Evolutionary conservation across 1,284 basidiomycete genomes (phyloP), one percentile per base, ranked within the genome.

Genomic region (Leccinum griseonigrum): DNA sequence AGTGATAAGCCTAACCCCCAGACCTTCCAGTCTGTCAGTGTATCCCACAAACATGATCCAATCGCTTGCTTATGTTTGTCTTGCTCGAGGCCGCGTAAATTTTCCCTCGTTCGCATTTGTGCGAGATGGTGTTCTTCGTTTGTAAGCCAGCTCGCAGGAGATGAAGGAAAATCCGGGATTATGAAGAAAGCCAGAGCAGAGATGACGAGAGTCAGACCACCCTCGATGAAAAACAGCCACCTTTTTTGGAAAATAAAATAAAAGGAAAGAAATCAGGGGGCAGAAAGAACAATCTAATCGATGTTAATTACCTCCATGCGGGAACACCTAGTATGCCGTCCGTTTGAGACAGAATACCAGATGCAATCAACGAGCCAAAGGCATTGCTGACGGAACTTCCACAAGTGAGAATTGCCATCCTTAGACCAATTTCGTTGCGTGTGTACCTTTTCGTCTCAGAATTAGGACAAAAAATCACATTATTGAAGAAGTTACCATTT

Each of bases 311-410:
- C 82, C 88, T 78, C 92, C 92, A 95, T 2, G 90, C 91, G 1
- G 87, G 77, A 58, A 85, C 82, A 0, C 91, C 91, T 1, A 87
- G 74, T 56, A 79, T 79, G 5, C 88, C 89, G 57, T 92, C 81
- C 88, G 92, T 92, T 32, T 79, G 78, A 60, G 82, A 78, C 64
- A 91, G 77, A 57, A 91, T 88, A 5, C 82, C 86, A 26, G 88
- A 90, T 3, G 90, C 91, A 58, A 92, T 84, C 9, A 94, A 78
- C 1, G 90, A 81, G n/a, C 92, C 90, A 71, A 94, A 93, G 2
- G 91, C 92, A 76, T 93, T 95, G 61, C 86, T 88, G 64, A 94
- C 85, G 43, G 94, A 78, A 69, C 80, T 85, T 11, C 90, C 91
- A 67, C 84, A 86, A 62, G 84, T 86, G 16, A 95, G 81, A 57